Percentiles rank a stretch among this genome's conserved stretches.
Evolutionary conservation across 768 basidiomycete species (phyloP).

Genomic region (Grammothele lineata): DNA sequence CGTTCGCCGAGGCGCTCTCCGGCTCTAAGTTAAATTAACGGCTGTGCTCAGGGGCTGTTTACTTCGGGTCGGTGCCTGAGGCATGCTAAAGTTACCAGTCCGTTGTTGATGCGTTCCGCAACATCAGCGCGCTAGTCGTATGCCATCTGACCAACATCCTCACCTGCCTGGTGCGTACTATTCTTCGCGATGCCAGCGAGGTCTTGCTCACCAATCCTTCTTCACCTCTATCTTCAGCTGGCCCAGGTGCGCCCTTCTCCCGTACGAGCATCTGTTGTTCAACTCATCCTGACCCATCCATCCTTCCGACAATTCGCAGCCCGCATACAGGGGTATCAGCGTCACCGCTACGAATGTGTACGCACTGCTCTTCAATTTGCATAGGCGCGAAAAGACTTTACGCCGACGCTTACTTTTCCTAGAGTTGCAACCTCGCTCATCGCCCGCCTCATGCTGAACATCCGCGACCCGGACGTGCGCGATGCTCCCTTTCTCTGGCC

Average conservation of each 20-base stretch:
- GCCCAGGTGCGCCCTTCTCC: neutral
- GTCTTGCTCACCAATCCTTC: too few species aligned
- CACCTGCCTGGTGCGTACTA: neutral
- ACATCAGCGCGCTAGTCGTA: neutral
- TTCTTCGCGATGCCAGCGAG: too few species aligned
- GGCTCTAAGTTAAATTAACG: too few species aligned
- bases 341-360: constrained; percentile 4
- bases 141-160: constrained; percentile 1
- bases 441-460: constrained; percentile 7
- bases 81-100: too few species aligned
- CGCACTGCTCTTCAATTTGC: neutral
- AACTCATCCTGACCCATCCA: too few species aligned
- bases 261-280: neutral
- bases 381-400: too few species aligned
- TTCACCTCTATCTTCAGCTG: neutral
- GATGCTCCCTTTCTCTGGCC: neutral
- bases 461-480: constrained; percentile 2
- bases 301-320: too few species aligned
- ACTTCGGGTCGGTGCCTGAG: constrained; percentile 4
- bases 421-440: constrained; percentile 2
- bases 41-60: neutral
- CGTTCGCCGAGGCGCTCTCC: neutral
- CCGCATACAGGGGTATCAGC: neutral
- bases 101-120: neutral
- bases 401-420: too few species aligned